Conservation (phyloP, 257 asterid genomes). For the Plantago ovata region DNA sequence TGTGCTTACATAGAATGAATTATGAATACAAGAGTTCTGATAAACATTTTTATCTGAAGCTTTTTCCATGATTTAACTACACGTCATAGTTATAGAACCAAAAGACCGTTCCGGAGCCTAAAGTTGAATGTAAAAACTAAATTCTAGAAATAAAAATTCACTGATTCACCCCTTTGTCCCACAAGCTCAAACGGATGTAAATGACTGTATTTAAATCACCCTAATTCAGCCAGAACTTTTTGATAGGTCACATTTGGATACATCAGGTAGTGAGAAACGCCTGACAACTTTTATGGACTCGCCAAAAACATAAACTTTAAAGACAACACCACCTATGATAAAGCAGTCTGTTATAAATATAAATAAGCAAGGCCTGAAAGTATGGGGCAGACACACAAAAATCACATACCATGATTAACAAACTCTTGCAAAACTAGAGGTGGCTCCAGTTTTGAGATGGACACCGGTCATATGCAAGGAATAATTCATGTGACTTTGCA, state of each 20-base stretch:
- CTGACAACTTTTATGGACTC: conserved; percentile 83
- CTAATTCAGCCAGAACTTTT: conserved; percentile 44
- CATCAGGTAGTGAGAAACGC: conserved; percentile 84
- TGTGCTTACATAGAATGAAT: too few species aligned
- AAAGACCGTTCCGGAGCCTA: too few species aligned
- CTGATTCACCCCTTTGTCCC: too few species aligned
- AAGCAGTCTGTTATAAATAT: neutral
- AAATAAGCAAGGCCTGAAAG: conserved; percentile 13
- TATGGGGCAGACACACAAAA: conserved; percentile 7
- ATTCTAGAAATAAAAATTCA: too few species aligned
- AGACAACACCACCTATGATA: conserved; percentile 73
- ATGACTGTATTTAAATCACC: too few species aligned
- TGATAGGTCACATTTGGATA: conserved; percentile 52
- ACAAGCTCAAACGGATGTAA: too few species aligned
- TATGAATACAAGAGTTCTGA: too few species aligned
- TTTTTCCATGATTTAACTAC: too few species aligned
- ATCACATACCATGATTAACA: conserved; percentile 69
- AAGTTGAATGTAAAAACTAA: too few species aligned
- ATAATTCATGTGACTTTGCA: conserved; percentile 73
- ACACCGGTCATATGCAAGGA: conserved; percentile 71
- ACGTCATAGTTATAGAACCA: too few species aligned
- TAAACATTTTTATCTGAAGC: too few species aligned
- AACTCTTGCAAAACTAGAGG: conserved; percentile 90
- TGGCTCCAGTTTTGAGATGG: conserved; percentile 71
- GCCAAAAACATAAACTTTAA: conserved; percentile 79